These are phyloP conservation scores for Phytophthora macrochlamydospora DNA, from an alignment of 352 stramenopile species.

Conservation along the genomic window DNA sequence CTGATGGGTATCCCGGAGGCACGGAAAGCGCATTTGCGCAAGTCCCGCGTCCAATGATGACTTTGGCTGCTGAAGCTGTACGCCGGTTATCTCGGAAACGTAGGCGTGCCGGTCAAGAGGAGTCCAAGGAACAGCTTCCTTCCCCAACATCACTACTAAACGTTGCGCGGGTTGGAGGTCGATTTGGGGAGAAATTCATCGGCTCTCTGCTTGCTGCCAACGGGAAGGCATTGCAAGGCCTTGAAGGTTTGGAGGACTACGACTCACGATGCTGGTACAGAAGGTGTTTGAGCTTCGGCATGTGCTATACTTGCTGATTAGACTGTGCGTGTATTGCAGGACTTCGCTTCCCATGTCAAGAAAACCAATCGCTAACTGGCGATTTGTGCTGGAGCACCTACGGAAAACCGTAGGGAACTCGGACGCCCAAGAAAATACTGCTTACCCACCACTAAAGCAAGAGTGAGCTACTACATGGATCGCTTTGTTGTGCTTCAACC, in stretches of 20 bases:
- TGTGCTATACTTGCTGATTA: neutral
- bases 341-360: constrained; percentile 57
- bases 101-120: constrained; percentile 28
- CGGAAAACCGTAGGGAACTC: constrained; percentile 26
- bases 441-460: constrained; percentile 42
- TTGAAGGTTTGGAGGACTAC: constrained; percentile 24
- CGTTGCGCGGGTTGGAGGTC: constrained; percentile 33
- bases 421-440: constrained; percentile 2
- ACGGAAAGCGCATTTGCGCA: constrained; percentile 43
- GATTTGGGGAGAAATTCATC: constrained; percentile 51
- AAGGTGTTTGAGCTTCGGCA: neutral
- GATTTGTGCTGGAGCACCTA: constrained; percentile 66
- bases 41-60: constrained; percentile 45
- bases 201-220: constrained; percentile 54
- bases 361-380: constrained; percentile 74
- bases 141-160: constrained; percentile 31
- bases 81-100: constrained; percentile 41
- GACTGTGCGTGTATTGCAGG: constrained; percentile 21
- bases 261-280: constrained; percentile 54
- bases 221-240: constrained; percentile 49
- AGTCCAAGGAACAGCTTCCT: constrained; percentile 1
- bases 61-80: constrained; percentile 36
- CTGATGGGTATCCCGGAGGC: neutral
- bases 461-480: constrained; percentile 22
- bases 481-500: no score